Evolutionary conservation across 176 grass and related monocot species (phyloP).

Genomic region (Aegilops bicornis): DNA sequence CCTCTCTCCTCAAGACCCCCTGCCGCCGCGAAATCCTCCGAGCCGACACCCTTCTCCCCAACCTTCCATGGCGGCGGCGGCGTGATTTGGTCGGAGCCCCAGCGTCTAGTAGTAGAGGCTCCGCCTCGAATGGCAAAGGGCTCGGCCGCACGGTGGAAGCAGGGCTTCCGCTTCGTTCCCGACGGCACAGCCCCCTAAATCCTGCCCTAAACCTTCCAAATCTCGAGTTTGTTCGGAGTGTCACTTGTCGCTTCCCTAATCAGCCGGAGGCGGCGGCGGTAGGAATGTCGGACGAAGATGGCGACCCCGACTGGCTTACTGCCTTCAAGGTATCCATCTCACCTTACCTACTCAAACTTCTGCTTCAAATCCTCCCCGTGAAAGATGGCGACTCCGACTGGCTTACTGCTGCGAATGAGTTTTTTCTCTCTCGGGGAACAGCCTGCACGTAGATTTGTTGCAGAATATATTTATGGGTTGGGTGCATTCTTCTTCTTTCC

Average conservation of each 20-base stretch:
- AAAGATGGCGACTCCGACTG: too few species aligned
- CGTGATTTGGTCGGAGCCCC: background rate
- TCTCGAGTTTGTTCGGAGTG: background rate
- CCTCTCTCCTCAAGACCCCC: background rate
- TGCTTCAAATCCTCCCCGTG: background rate
- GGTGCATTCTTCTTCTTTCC: background rate
- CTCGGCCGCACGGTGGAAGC: background rate
- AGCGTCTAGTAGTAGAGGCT: background rate
- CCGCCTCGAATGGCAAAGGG: background rate
- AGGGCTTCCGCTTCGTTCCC: background rate
- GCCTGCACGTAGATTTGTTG: background rate
- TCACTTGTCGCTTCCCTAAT: background rate
- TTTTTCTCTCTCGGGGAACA: background rate
- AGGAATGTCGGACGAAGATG: constrained; percentile 44
- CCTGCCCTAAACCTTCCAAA: background rate
- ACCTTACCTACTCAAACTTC: background rate
- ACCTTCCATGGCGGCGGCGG: too few species aligned
- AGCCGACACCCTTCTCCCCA: too few species aligned
- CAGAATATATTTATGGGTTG: background rate
- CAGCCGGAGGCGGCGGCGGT: background rate
- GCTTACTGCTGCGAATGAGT: background rate
- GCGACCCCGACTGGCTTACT: constrained; percentile 41
- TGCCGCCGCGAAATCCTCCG: too few species aligned
- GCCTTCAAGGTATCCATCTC: constrained; percentile 44
- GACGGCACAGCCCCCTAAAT: background rate